Evolutionary conservation across 2,329 filamentous ascomycete species (phyloP).

Genomic region (Fonsecaea erecta): DNA sequence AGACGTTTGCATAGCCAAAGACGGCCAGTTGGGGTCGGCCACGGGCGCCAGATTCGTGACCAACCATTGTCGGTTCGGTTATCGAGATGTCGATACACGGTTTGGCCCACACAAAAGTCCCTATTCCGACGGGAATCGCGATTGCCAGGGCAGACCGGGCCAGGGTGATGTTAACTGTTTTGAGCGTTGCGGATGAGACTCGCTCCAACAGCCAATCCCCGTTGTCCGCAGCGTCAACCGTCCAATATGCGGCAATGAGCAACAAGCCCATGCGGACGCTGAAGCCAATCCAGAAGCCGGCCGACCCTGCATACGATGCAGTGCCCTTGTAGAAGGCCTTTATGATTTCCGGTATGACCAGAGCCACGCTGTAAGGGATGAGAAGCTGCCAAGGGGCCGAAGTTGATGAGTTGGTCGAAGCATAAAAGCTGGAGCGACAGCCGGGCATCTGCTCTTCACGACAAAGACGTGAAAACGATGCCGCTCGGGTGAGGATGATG

Average conservation of each 20-base stretch:
- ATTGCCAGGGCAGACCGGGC: slow-evolving; percentile 81
- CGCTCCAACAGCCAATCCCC: slow-evolving; percentile 72
- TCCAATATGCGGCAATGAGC: slow-evolving; percentile 81
- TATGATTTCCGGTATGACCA: slow-evolving; percentile 72
- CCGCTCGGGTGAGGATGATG: slow-evolving; percentile 74
- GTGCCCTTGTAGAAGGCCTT: slow-evolving; percentile 81
- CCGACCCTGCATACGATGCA: slow-evolving; percentile 83
- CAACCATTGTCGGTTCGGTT: slow-evolving; percentile 46
- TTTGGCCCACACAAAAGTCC: slow-evolving; percentile 82
- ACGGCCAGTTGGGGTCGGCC: slow-evolving; percentile 67
- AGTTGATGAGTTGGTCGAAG: slow-evolving; percentile 86
- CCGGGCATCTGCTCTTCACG: slow-evolving; percentile 98
- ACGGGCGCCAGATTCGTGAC: slow-evolving; percentile 42
- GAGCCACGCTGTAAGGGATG: slow-evolving; percentile 71
- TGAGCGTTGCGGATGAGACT: slow-evolving; percentile 66
- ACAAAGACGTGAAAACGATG: slow-evolving; percentile 88
- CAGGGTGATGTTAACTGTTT: slow-evolving; percentile 73
- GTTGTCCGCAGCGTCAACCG: slow-evolving; percentile 85
- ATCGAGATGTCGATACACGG: slow-evolving; percentile 77
- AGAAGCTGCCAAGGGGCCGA: slow-evolving; percentile 86
- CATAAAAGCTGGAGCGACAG: slow-evolving; percentile 94
- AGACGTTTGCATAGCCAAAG: slow-evolving; percentile 89
- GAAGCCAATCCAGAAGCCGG: slow-evolving; percentile 62
- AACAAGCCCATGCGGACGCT: slow-evolving; percentile 77
- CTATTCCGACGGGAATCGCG: slow-evolving; percentile 79